phyloP scores from a whole-genome alignment of 441 rosid genomes.

The Francoa sonchifolia region DNA sequence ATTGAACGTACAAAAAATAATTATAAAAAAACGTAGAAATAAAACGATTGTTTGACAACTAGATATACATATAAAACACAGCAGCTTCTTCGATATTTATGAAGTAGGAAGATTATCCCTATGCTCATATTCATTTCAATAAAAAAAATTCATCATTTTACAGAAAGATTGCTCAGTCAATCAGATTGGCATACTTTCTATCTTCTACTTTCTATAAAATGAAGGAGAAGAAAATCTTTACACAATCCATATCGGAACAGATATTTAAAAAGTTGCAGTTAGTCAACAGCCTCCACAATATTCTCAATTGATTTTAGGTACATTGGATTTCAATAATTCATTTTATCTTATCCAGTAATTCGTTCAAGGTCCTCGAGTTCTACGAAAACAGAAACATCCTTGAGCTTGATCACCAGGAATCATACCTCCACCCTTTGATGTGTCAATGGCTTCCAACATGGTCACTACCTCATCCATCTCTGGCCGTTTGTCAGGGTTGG shows the following conservation, averaged over 20 bases:
- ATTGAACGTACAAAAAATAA: too few relatives aligned
- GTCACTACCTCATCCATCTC: slow-evolving; percentile 94
- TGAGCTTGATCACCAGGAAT: slow-evolving; percentile 73
- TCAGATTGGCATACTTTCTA: too few relatives aligned
- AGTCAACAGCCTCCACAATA: neutral
- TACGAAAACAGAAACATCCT: slow-evolving; percentile 78
- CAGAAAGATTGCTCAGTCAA: neutral
- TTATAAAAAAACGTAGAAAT: neutral
- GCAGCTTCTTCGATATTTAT: neutral
- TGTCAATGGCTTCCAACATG: slow-evolving; percentile 79
- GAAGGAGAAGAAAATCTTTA: neutral
- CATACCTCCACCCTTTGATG: slow-evolving; percentile 96
- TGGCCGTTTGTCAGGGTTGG: slow-evolving; percentile 80
- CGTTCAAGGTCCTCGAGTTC: slow-evolving; percentile 60
- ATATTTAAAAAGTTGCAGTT: too few relatives aligned
- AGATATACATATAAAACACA: neutral
- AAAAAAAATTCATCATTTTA: too few relatives aligned
- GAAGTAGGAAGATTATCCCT: neutral
- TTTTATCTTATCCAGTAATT: neutral
- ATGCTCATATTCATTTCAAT: neutral
- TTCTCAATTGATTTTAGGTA: neutral
- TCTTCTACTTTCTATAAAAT: neutral
- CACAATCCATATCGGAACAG: neutral
- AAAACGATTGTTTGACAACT: neutral
- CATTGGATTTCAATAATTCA: neutral